phyloP scores from a whole-genome alignment of 73 alveolate species.

The Paramecium octaurelia region DNA sequence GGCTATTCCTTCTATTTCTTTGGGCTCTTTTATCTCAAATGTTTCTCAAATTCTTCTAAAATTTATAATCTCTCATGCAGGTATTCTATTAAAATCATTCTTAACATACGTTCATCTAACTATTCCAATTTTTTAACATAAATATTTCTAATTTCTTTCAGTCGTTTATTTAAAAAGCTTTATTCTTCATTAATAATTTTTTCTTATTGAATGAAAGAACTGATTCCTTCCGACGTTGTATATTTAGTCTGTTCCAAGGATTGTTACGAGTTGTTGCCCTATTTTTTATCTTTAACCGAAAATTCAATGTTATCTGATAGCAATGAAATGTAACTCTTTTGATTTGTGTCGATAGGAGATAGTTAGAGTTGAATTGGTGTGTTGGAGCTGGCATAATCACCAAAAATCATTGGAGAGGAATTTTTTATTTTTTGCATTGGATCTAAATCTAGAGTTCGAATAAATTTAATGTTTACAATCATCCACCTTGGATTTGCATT shows the following conservation, averaged over 20 bases:
- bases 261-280: neutral
- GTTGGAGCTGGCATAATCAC: neutral
- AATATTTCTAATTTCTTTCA: neutral
- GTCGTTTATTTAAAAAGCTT: neutral
- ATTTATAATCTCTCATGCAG: neutral
- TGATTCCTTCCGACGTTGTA: neutral
- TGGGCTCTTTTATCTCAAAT: neutral
- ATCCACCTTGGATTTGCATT: neutral
- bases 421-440: neutral
- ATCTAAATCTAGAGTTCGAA: neutral
- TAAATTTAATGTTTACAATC: neutral
- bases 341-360: neutral
- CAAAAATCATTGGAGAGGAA: conserved; percentile 8
- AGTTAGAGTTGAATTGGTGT: neutral
- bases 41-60: neutral
- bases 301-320: conserved; percentile 5
- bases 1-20: neutral
- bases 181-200: neutral
- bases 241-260: neutral
- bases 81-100: neutral
- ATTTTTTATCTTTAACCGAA: conserved; percentile 38
- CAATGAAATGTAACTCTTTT: neutral
- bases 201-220: neutral
- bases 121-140: neutral
- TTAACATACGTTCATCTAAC: neutral